phyloP scores from a whole-genome alignment of 1,284 basidiomycete species.

The Gomphus sp. region DNA sequence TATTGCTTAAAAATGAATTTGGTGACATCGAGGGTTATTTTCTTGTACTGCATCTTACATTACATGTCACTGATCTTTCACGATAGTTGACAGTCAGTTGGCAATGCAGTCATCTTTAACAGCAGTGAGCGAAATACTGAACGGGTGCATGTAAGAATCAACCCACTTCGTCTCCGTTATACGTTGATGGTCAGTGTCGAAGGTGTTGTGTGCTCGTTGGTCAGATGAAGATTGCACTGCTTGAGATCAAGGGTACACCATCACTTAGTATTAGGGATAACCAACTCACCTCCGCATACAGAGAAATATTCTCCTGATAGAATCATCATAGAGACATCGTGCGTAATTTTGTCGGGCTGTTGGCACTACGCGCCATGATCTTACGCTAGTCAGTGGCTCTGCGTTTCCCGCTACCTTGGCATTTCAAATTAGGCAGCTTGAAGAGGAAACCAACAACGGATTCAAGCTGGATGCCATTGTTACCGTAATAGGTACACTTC shows the following conservation, averaged over 20 bases:
- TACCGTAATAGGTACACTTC: conserved; percentile 51
- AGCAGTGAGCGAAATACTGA: conserved; percentile 84
- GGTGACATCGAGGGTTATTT: conserved; percentile 67
- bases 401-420: conserved; percentile 86
- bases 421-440: conserved; percentile 84
- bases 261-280: background rate
- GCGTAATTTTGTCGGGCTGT: conserved; percentile 19
- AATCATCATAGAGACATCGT: conserved; percentile 92
- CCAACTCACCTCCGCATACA: conserved; percentile 18
- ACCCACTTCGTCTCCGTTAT: conserved; percentile 15
- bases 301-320: conserved; percentile 78
- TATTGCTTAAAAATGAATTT: conserved; percentile 85
- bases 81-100: conserved; percentile 75
- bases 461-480: conserved; percentile 83
- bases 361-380: background rate
- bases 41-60: background rate
- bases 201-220: conserved; percentile 90
- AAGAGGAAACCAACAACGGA: conserved; percentile 62
- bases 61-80: background rate
- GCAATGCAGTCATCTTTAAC: conserved; percentile 74
- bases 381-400: conserved; percentile 51
- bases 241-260: conserved; percentile 68
- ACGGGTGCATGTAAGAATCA: conserved; percentile 74
- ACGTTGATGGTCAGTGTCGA: background rate
- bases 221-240: conserved; percentile 80